Conservation (phyloP, 345 rosid species). For the Isatis tinctoria region DNA sequence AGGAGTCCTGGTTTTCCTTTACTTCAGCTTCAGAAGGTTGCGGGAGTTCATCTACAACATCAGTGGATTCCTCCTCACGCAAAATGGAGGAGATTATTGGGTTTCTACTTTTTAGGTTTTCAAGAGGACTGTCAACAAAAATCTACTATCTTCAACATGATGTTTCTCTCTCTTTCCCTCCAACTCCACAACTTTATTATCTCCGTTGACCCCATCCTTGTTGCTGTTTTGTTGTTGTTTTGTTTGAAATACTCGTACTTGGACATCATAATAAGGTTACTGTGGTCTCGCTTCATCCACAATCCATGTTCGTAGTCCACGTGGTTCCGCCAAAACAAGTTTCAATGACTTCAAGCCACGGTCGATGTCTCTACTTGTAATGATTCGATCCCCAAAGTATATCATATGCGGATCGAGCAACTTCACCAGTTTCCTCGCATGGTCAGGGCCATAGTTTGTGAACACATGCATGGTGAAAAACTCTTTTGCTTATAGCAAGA, state of each 20-base stretch:
- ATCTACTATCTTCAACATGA: background rate
- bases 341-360: background rate
- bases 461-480: background rate
- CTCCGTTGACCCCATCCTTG: background rate
- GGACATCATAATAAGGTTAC: background rate
- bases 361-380: background rate
- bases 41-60: too few species aligned
- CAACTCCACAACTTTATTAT: background rate
- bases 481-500: background rate
- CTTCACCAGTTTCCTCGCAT: background rate
- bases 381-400: constrained; percentile 1
- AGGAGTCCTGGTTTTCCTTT: too few species aligned
- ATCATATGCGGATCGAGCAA: constrained; percentile 9
- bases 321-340: background rate
- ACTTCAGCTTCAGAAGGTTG: too few species aligned
- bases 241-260: background rate
- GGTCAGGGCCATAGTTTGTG: background rate
- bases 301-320: background rate
- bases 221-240: background rate
- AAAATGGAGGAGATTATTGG: too few species aligned
- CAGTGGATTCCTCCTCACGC: too few species aligned
- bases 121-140: too few species aligned
- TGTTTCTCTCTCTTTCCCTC: background rate
- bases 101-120: too few species aligned
- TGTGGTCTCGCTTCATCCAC: background rate